phyloP scores from a whole-genome alignment of 225 moss, liverwort and hornwort genomes.

The Climacium dendroides region DNA sequence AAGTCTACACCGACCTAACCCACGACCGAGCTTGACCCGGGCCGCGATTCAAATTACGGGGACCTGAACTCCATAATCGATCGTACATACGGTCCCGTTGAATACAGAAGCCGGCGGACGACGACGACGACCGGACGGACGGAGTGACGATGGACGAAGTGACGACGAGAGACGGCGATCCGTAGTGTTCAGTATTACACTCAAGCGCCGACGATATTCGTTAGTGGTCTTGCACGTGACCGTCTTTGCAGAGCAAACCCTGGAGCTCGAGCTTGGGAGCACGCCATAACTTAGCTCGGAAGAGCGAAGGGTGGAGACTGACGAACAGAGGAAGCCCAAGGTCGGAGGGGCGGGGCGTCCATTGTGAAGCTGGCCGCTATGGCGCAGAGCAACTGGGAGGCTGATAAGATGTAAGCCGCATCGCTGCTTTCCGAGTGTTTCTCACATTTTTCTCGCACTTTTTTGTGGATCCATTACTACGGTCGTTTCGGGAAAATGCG shows the following conservation, averaged over 20 bases:
- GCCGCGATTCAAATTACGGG: background rate
- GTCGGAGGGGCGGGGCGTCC: background rate
- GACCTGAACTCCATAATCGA: background rate
- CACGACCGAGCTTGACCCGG: background rate
- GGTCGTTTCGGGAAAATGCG: background rate
- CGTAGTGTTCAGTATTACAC: background rate
- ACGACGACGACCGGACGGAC: background rate
- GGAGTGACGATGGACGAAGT: background rate
- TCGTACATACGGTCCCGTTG: background rate
- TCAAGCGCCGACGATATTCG: background rate
- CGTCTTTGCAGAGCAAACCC: background rate
- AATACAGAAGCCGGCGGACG: too few relatives aligned
- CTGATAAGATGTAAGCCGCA: constrained; percentile 80
- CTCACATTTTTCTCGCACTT: background rate
- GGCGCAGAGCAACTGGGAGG: constrained; percentile 99
- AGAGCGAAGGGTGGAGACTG: background rate
- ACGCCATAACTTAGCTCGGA: background rate
- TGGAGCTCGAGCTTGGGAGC: background rate
- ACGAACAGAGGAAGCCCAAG: background rate
- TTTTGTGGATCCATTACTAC: background rate
- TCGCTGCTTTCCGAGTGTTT: background rate
- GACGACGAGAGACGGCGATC: background rate
- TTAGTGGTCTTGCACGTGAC: background rate
- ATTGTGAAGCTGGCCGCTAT: constrained; percentile 10
- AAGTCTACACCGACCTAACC: background rate